Evolutionary conservation across 495 filamentous ascomycete species (phyloP).

Genomic region (Podospora anserina): DNA sequence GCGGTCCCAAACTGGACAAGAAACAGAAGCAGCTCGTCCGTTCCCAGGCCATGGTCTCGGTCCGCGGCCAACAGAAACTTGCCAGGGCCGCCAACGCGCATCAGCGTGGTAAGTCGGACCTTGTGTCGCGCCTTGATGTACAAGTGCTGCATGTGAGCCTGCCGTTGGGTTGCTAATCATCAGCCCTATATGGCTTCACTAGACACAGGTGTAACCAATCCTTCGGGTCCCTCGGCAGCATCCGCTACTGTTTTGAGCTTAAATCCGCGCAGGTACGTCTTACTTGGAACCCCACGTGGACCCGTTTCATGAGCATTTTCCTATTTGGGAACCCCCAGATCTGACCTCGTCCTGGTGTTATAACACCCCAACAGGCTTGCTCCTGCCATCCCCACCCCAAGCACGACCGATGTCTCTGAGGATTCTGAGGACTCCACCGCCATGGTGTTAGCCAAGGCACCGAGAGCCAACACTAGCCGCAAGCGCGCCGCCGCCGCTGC

Average conservation of each 20-base stretch:
- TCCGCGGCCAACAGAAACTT: slow-evolving; percentile 8
- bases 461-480: slow-evolving; percentile 6
- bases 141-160: not conserved
- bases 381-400: not conserved
- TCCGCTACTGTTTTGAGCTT: not conserved
- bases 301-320: not conserved
- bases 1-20: slow-evolving; percentile 15
- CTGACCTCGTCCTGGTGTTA: not conserved
- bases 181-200: not conserved
- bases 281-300: not conserved
- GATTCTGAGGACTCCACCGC: not conserved
- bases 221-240: not conserved
- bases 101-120: not conserved
- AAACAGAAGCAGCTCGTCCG: slow-evolving; percentile 14
- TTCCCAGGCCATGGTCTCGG: slow-evolving; percentile 16
- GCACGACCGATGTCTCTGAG: not conserved
- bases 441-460: not conserved
- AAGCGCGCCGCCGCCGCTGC: not conserved
- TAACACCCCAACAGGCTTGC: not conserved
- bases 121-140: not conserved
- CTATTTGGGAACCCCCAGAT: not conserved
- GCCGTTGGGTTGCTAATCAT: not conserved
- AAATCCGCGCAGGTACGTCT: not conserved
- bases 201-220: not conserved
- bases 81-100: not conserved